phyloP scores from a whole-genome alignment of 169 alveolate genomes.

The Eimeria tenella region DNA sequence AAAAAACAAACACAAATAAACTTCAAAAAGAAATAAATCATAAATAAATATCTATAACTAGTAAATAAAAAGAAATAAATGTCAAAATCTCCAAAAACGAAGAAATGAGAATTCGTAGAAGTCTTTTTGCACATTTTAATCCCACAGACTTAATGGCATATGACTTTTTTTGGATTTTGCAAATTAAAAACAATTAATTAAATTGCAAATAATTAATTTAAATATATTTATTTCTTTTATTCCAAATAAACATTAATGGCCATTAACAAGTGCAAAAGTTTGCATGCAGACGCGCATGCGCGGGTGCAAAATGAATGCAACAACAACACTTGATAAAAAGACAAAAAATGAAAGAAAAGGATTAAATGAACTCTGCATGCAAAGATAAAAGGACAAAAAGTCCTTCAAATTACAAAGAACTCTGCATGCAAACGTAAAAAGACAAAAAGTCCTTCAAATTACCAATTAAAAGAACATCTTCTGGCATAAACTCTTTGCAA shows the following conservation, averaged over 20 bases:
- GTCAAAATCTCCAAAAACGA: background rate
- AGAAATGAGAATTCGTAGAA: background rate
- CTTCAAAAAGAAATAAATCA: background rate
- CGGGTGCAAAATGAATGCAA: too few relatives aligned
- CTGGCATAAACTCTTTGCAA: slow-evolving; percentile 75
- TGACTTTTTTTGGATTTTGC: too few relatives aligned
- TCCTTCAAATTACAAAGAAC: background rate
- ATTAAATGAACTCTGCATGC: too few relatives aligned
- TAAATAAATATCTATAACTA: background rate
- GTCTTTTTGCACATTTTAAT: background rate
- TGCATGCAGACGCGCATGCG: too few relatives aligned
- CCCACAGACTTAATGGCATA: background rate
- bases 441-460: background rate
- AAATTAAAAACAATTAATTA: too few relatives aligned
- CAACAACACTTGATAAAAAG: too few relatives aligned
- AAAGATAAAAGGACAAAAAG: too few relatives aligned
- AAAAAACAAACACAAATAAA: background rate
- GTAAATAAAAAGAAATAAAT: background rate
- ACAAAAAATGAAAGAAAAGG: too few relatives aligned
- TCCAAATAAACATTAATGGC: too few relatives aligned
- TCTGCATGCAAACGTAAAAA: too few relatives aligned
- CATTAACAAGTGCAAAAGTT: too few relatives aligned
- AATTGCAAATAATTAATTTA: background rate
- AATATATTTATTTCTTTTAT: too few relatives aligned
- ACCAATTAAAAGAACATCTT: slow-evolving; percentile 33